These are phyloP conservation scores for Gomphus bonarii DNA, from an alignment of 1,284 basidiomycete species.

Conservation along the genomic window DNA sequence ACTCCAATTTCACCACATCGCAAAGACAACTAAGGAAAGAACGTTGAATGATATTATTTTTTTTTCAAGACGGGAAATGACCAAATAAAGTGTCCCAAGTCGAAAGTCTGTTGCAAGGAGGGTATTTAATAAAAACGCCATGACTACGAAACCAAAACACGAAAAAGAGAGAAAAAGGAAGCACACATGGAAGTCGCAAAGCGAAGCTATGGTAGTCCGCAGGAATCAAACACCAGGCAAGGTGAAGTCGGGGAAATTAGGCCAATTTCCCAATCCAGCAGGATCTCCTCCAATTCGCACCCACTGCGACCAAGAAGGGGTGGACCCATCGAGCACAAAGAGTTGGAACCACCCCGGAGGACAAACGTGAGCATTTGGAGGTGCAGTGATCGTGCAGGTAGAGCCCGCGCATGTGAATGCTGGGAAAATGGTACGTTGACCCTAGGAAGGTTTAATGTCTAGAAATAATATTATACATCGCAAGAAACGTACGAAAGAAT, in stretches of 20 bases:
- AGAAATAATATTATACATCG: not conserved
- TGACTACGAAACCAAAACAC: not conserved
- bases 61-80: no score
- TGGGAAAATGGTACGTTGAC: slow-evolving; percentile 59
- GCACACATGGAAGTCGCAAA: not conserved
- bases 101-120: no score
- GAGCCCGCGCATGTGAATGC: slow-evolving; percentile 47
- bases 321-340: slow-evolving; percentile 64
- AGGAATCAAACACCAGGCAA: slow-evolving; percentile 36
- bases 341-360: slow-evolving; percentile 46
- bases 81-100: no score
- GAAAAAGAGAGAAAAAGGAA: not conserved
- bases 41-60: not conserved
- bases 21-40: not conserved
- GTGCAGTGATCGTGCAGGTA: slow-evolving; percentile 12
- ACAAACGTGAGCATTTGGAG: slow-evolving; percentile 11
- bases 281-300: slow-evolving; percentile 71
- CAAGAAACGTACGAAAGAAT: slow-evolving; percentile 33
- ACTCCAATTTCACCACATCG: no score
- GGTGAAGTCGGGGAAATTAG: slow-evolving; percentile 50
- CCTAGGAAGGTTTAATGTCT: slow-evolving; percentile 22
- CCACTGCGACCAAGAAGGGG: slow-evolving; percentile 60
- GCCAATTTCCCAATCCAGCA: slow-evolving; percentile 55
- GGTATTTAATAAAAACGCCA: not conserved
- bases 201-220: not conserved